Conservation (phyloP, 495 filamentous ascomycete species). For the Podospora pseudocomata region DNA sequence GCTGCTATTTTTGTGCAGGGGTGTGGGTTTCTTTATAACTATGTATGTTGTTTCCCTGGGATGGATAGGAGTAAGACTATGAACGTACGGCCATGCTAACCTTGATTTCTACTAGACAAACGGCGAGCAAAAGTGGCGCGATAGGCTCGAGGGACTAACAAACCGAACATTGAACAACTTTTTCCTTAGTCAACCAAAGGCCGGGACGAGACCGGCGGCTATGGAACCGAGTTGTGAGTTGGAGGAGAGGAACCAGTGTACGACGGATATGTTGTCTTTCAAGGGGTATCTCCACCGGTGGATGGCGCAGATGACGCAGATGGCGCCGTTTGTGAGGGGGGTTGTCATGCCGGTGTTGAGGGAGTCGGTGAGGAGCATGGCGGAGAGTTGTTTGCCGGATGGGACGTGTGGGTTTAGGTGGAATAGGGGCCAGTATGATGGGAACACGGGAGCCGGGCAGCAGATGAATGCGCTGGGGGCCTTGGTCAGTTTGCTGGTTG, state of each 20-base stretch:
- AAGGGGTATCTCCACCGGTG: constrained; percentile 73
- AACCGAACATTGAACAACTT: constrained; percentile 55
- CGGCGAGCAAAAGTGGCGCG: constrained; percentile 51
- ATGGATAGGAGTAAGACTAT: not conserved
- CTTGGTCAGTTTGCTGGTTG: constrained; percentile 51
- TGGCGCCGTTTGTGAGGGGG: constrained; percentile 61
- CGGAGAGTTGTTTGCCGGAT: constrained; percentile 59
- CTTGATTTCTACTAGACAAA: constrained; percentile 24
- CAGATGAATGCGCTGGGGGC: constrained; percentile 65
- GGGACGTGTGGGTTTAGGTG: constrained; percentile 58
- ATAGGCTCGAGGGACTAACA: constrained; percentile 54
- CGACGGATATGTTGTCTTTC: constrained; percentile 69
- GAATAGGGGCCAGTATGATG: constrained; percentile 51
- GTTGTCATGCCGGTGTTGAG: constrained; percentile 59
- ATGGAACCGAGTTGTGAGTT: constrained; percentile 64
- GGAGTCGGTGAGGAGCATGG: constrained; percentile 63
- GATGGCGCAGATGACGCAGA: constrained; percentile 61
- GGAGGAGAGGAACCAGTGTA: constrained; percentile 45
- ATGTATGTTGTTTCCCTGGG: constrained; percentile 41
- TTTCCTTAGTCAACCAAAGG: constrained; percentile 30
- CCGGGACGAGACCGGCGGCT: constrained; percentile 32
- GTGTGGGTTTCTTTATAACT: constrained; percentile 66
- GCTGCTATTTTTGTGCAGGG: constrained; percentile 62
- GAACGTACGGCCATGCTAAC: constrained; percentile 17
- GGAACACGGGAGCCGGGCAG: constrained; percentile 57